phyloP scores from a whole-genome alignment of 1,139 yeast genomes.

The Kazachstania sp. region DNA sequence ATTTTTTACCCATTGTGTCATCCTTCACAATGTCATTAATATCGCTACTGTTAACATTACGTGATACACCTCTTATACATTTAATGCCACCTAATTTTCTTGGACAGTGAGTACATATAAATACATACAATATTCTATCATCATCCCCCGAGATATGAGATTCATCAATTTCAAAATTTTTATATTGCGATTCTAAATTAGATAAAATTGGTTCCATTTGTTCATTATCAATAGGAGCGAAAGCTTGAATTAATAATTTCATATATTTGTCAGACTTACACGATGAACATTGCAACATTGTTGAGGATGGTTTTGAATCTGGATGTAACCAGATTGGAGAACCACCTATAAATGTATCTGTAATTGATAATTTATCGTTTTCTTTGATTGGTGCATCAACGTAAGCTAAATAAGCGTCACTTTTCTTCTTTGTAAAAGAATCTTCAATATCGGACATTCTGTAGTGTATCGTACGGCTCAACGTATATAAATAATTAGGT shows the following conservation, averaged over 20 bases:
- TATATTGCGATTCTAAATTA: conserved; percentile 6
- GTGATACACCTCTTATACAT: conserved; percentile 65
- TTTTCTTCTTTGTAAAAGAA: conserved; percentile 4
- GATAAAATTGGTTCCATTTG: conserved; percentile 20
- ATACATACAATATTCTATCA: conserved; percentile 73
- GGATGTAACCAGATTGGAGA: conserved; percentile 54
- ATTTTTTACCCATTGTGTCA: conserved; percentile 36
- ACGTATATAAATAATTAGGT: too few species aligned
- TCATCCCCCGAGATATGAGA: conserved; percentile 42
- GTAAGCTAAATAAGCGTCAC: conserved; percentile 47
- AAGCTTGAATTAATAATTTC: conserved; percentile 70
- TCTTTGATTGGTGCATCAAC: conserved; percentile 42
- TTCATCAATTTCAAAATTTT: conserved; percentile 6
- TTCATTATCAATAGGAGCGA: conserved; percentile 54
- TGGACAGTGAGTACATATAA: conserved; percentile 69
- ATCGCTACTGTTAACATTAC: conserved; percentile 37
- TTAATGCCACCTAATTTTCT: conserved; percentile 60
- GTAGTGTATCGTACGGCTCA: too few species aligned
- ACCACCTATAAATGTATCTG: conserved; percentile 78
- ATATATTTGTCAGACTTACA: conserved; percentile 45
- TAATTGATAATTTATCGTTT: conserved; percentile 46
- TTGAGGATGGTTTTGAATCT: conserved; percentile 46
- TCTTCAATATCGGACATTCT: conserved; percentile 3
- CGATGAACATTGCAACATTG: conserved; percentile 49
- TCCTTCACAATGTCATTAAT: conserved; percentile 37